Conservation (phyloP, 345 rosid species). For the Pugionium cornutum region DNA sequence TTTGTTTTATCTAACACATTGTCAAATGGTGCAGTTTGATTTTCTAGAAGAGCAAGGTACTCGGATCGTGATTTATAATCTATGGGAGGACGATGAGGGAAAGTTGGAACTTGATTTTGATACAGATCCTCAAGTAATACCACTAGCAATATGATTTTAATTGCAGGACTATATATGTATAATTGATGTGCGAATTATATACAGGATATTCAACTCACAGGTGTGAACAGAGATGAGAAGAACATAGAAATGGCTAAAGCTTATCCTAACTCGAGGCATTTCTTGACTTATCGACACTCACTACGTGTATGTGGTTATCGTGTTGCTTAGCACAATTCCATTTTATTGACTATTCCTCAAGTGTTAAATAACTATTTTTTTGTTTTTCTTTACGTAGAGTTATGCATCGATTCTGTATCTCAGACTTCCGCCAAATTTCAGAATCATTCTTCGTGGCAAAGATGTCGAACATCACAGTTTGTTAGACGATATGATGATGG, state of each 20-base stretch:
- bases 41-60: slow-evolving; percentile 55
- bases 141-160: neutral
- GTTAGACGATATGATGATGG: slow-evolving; percentile 62
- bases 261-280: slow-evolving; percentile 63
- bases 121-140: slow-evolving; percentile 53
- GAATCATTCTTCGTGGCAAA: slow-evolving; percentile 56
- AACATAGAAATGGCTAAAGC: slow-evolving; percentile 57
- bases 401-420: slow-evolving; percentile 84
- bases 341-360: neutral
- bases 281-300: slow-evolving; percentile 66
- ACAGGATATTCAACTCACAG: slow-evolving; percentile 83
- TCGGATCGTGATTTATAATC: slow-evolving; percentile 64
- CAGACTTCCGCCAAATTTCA: slow-evolving; percentile 55
- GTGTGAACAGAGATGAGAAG: slow-evolving; percentile 65
- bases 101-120: slow-evolving; percentile 70
- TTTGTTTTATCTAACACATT: slow-evolving; percentile 8
- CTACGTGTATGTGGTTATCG: slow-evolving; percentile 51
- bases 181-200: slow-evolving; percentile 18
- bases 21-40: slow-evolving; percentile 49
- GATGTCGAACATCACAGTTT: slow-evolving; percentile 61
- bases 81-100: slow-evolving; percentile 81
- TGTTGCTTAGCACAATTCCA: neutral
- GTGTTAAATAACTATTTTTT: neutral
- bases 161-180: neutral
- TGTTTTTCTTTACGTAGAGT: slow-evolving; percentile 44